phyloP scores from a whole-genome alignment of 371 early-diverging fungal genomes.

The Mortierella sp. region DNA sequence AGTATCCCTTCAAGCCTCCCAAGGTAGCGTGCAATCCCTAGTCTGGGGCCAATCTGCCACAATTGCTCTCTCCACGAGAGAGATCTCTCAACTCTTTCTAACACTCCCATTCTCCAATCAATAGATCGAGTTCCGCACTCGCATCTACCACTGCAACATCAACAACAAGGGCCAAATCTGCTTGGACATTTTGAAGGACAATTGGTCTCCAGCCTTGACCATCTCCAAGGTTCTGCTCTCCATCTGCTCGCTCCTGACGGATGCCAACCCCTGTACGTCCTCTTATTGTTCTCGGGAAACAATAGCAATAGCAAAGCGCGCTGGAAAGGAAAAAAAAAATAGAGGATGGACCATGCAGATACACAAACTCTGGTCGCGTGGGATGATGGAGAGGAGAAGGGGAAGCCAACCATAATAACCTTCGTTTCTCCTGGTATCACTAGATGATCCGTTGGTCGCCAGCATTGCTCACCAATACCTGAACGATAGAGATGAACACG shows the following conservation, averaged over 20 bases:
- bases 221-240: constrained; percentile 92
- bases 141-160: constrained; percentile 97
- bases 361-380: no score
- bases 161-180: constrained; percentile 92
- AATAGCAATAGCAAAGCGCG: no score
- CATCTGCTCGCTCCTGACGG: constrained; percentile 91
- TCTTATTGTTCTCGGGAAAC: no score
- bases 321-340: no score
- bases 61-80: no score
- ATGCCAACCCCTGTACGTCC: constrained; percentile 77
- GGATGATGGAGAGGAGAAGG: no score
- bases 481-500: constrained; percentile 88
- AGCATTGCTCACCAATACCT: constrained; percentile 94
- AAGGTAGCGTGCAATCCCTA: constrained; percentile 55
- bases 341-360: no score
- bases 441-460: constrained; percentile 93
- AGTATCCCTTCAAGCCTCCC: constrained; percentile 97
- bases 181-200: constrained; percentile 92
- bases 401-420: background rate
- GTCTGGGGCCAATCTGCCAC: no score
- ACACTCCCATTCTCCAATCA: background rate
- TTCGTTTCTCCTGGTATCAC: constrained; percentile 1
- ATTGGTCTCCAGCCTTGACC: constrained; percentile 96
- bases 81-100: no score
- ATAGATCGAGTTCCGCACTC: constrained; percentile 84